These are phyloP conservation scores for Phaffomyces thermotolerans DNA, from an alignment of 805 yeast species.

Conservation along the genomic window DNA sequence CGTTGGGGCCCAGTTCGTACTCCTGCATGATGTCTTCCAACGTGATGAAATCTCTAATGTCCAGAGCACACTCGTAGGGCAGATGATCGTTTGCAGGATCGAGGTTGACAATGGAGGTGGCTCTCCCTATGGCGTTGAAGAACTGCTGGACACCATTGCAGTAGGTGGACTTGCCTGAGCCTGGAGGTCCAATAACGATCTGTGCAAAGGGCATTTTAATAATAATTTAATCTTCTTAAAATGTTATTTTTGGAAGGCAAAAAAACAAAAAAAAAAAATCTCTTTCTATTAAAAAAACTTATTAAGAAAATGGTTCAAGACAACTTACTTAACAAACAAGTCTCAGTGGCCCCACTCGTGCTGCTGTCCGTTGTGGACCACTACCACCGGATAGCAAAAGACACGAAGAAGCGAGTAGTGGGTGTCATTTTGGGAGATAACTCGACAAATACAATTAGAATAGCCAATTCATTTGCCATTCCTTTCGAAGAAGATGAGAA, in stretches of 20 bases:
- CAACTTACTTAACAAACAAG: slow-evolving; percentile 40
- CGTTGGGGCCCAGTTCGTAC: slow-evolving; percentile 72
- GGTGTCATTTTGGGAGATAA: slow-evolving; percentile 91
- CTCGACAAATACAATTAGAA: slow-evolving; percentile 44
- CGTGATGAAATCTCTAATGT: slow-evolving; percentile 69
- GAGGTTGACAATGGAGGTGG: slow-evolving; percentile 73
- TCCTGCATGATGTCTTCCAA: slow-evolving; percentile 74
- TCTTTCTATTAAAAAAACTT: too few relatives aligned
- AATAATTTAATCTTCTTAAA: too few relatives aligned
- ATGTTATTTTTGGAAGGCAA: not conserved
- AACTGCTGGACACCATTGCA: slow-evolving; percentile 91
- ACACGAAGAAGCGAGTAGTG: slow-evolving; percentile 73
- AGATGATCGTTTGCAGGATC: slow-evolving; percentile 85
- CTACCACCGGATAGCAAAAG: slow-evolving; percentile 77
- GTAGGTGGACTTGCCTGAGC: slow-evolving; percentile 93
- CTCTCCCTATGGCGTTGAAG: slow-evolving; percentile 88
- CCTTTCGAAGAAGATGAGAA: slow-evolving; percentile 97
- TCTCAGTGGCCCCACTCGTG: slow-evolving; percentile 92
- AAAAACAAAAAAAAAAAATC: not conserved
- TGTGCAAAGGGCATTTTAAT: slow-evolving; percentile 77
- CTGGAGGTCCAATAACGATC: slow-evolving; percentile 96
- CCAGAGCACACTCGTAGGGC: slow-evolving; percentile 68
- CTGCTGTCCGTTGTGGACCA: slow-evolving; percentile 93
- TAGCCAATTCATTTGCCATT: slow-evolving; percentile 90
- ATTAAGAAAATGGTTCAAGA: too few relatives aligned